phyloP scores from a whole-genome alignment of 1,139 yeast genomes.

The Yamadazyma buinensis region DNA sequence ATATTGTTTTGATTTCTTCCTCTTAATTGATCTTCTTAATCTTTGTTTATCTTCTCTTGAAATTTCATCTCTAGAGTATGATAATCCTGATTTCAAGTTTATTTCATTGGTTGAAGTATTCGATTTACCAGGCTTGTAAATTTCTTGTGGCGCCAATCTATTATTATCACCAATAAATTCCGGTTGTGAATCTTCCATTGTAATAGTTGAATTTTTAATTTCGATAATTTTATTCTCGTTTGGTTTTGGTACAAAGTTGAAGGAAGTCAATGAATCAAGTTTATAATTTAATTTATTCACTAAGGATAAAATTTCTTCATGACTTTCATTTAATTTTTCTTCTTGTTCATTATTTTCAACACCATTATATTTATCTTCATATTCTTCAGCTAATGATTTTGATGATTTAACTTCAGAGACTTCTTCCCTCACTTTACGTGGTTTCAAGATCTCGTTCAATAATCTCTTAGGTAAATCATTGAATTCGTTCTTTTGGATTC shows the following conservation, averaged over 20 bases:
- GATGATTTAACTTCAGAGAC: slow-evolving; percentile 81
- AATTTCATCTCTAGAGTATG: slow-evolving; percentile 80
- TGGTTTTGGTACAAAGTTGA: slow-evolving; percentile 92
- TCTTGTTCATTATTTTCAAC: slow-evolving; percentile 35
- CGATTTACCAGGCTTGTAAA: slow-evolving; percentile 48
- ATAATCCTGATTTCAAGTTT: slow-evolving; percentile 72
- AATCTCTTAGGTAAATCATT: slow-evolving; percentile 81
- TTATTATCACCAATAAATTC: slow-evolving; percentile 68
- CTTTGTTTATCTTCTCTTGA: slow-evolving; percentile 84
- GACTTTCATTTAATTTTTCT: slow-evolving; percentile 68
- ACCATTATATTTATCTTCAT: slow-evolving; percentile 76
- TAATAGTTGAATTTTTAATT: slow-evolving; percentile 73
- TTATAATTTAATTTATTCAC: slow-evolving; percentile 64
- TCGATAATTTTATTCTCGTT: slow-evolving; percentile 69
- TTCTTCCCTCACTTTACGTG: slow-evolving; percentile 49
- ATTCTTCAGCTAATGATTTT: slow-evolving; percentile 86
- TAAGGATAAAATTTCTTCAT: slow-evolving; percentile 70
- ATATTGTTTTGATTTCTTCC: slow-evolving; percentile 63
- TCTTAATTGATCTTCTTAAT: slow-evolving; percentile 80
- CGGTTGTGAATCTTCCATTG: slow-evolving; percentile 98
- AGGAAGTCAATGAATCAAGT: slow-evolving; percentile 85
- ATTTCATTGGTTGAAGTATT: slow-evolving; percentile 56
- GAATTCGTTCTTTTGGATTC: slow-evolving; percentile 72
- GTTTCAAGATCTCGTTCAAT: slow-evolving; percentile 57
- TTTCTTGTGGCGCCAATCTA: slow-evolving; percentile 94